Evolutionary conservation across 768 basidiomycete genomes (phyloP).

Genomic region (Trichaptum fuscoviolaceum): DNA sequence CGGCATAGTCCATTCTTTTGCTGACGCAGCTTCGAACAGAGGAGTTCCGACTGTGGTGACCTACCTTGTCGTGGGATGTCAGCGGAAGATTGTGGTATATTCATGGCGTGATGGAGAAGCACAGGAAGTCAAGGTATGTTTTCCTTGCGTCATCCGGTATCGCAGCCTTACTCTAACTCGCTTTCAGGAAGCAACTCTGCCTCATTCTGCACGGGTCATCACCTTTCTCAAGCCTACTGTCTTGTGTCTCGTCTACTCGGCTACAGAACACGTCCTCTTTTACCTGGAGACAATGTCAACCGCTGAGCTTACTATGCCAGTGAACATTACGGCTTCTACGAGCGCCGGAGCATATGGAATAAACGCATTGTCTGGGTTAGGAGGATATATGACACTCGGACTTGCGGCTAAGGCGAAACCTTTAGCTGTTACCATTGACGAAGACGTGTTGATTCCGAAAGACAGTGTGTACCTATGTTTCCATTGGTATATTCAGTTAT

Average conservation of each 20-base stretch:
- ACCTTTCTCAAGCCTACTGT: constrained; percentile 61
- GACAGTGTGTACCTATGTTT: constrained; percentile 55
- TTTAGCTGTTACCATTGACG: constrained; percentile 46
- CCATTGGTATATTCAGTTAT: too few relatives aligned
- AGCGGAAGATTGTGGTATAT: constrained; percentile 79
- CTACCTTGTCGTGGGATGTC: constrained; percentile 77
- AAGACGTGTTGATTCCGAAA: constrained; percentile 69
- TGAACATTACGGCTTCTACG: constrained; percentile 31
- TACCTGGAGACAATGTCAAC: constrained; percentile 54
- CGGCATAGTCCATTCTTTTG: constrained; percentile 16
- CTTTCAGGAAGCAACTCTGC: constrained; percentile 70
- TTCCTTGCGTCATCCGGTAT: constrained; percentile 4
- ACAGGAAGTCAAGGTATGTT: constrained; percentile 59
- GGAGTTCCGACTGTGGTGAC: constrained; percentile 68
- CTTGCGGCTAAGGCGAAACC: constrained; percentile 73
- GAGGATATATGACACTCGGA: constrained; percentile 83
- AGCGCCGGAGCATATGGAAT: constrained; percentile 45
- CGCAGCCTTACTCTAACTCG: constrained; percentile 5
- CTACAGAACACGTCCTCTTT: constrained; percentile 71
- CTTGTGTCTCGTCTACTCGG: constrained; percentile 75
- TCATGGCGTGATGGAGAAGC: constrained; percentile 83
- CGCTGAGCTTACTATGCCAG: constrained; percentile 43
- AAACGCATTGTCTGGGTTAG: constrained; percentile 73
- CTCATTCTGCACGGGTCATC: constrained; percentile 87
- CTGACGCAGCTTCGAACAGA: constrained; percentile 24